These are phyloP conservation scores for Pistacia integerrima DNA, from an alignment of 345 rosid species.

Conservation along the genomic window DNA sequence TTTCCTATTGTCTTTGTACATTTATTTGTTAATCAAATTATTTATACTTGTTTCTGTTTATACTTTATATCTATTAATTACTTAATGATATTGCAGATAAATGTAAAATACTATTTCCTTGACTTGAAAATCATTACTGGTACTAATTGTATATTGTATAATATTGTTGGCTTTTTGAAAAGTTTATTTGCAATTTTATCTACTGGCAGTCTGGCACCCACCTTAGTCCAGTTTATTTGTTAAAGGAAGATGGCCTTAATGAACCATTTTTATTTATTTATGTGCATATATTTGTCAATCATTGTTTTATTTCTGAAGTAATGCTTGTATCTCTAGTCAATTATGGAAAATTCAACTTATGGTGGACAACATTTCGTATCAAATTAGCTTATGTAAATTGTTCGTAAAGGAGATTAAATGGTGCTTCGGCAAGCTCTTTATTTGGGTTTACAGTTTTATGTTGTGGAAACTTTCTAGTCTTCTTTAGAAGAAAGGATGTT, in stretches of 20 bases:
- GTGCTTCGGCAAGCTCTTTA: constrained; percentile 3
- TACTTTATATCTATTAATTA: not conserved
- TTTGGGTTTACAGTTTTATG: not conserved
- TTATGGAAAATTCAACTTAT: not conserved
- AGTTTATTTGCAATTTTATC: not conserved
- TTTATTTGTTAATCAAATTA: not conserved
- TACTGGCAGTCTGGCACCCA: not conserved
- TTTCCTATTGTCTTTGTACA: not conserved
- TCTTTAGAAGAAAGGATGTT: not conserved
- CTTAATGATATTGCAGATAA: not conserved
- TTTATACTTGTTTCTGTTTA: not conserved
- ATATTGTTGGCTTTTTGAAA: not conserved
- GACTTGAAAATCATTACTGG: not conserved
- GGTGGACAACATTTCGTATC: not conserved
- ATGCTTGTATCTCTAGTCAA: not conserved
- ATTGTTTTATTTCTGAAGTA: not conserved
- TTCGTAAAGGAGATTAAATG: not conserved
- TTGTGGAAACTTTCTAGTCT: not conserved
- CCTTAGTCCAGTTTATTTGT: not conserved
- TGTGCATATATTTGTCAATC: not conserved
- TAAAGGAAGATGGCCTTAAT: not conserved
- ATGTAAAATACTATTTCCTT: not conserved
- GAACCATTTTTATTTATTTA: not conserved
- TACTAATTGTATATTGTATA: not conserved
- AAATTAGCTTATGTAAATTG: not conserved